phyloP scores from a whole-genome alignment of 2,329 filamentous ascomycete genomes.

The Daldinia sp. region DNA sequence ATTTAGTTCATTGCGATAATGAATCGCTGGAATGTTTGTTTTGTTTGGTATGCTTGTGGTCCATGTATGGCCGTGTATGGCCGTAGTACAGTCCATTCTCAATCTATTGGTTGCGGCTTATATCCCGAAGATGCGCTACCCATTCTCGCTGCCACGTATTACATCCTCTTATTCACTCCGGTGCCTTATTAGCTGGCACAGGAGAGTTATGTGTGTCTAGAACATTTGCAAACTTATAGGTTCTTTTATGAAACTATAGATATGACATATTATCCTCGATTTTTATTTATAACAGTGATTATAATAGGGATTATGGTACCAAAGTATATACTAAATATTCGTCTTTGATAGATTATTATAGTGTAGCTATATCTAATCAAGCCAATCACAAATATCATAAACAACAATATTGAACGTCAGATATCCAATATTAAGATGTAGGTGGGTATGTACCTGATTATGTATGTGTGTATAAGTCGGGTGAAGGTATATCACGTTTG shows the following conservation, averaged over 20 bases:
- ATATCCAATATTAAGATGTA: too few species aligned
- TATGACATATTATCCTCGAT: background rate
- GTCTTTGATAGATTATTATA: too few species aligned
- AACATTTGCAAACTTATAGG: background rate
- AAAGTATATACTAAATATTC: too few species aligned
- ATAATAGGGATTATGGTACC: too few species aligned
- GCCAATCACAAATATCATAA: too few species aligned
- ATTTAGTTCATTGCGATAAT: background rate
- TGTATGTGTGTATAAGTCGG: too few species aligned
- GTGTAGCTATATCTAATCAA: too few species aligned
- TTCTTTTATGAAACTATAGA: background rate
- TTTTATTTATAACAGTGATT: background rate
- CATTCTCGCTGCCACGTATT: conserved; percentile 36
- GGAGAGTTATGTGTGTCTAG: conserved; percentile 13
- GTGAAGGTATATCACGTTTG: background rate
- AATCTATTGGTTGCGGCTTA: conserved; percentile 22
- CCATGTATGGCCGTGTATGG: background rate
- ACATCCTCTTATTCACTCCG: conserved; percentile 13
- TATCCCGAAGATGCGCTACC: conserved; percentile 20
- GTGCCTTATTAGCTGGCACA: conserved; percentile 15
- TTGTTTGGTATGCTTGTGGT: conserved; percentile 5
- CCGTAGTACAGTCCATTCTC: background rate
- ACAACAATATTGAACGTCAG: background rate
- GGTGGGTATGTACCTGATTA: too few species aligned
- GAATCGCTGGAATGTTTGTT: conserved; percentile 6